phyloP scores from a whole-genome alignment of 2,329 filamentous ascomycete species.

The Emergomyces orientalis region DNA sequence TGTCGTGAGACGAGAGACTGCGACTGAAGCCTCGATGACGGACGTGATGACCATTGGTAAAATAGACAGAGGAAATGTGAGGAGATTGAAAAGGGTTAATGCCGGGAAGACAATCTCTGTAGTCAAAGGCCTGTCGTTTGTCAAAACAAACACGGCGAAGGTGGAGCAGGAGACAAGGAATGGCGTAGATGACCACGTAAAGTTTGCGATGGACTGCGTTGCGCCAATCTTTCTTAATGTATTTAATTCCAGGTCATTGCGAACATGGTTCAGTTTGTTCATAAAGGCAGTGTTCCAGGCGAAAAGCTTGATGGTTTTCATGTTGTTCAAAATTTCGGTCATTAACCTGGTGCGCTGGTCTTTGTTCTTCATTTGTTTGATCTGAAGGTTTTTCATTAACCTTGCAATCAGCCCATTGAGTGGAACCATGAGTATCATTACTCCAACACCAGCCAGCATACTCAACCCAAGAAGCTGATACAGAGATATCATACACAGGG shows the following conservation, averaged over 20 bases:
- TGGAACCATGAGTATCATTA: constrained; percentile 97
- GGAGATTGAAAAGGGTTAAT: constrained; percentile 82
- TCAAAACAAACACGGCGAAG: constrained; percentile 88
- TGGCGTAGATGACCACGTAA: constrained; percentile 95
- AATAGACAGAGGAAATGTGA: constrained; percentile 89
- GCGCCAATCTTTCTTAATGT: constrained; percentile 94
- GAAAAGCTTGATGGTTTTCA: constrained; percentile 99
- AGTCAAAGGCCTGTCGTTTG: constrained; percentile 67
- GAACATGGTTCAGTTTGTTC: constrained; percentile 90
- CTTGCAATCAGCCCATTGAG: constrained; percentile 86
- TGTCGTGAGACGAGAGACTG: constrained; percentile 71
- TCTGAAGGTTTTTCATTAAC: constrained; percentile 89
- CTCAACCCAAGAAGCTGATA: constrained; percentile 92
- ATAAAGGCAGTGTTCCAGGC: constrained; percentile 97
- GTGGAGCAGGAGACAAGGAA: constrained; percentile 97
- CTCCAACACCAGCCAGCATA: constrained; percentile 89
- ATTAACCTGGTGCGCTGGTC: constrained; percentile 86
- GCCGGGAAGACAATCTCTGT: constrained; percentile 96
- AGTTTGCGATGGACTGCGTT: constrained; percentile 87
- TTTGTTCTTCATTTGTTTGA: constrained; percentile 98
- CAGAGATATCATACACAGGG: constrained; percentile 87
- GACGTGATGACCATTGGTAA: constrained; percentile 97
- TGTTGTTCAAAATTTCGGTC: constrained; percentile 97
- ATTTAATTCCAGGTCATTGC: constrained; percentile 91
- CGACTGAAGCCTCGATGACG: constrained; percentile 91